These are phyloP conservation scores for Brassica carinata DNA, from an alignment of 345 rosid species.

Conservation along the genomic window DNA sequence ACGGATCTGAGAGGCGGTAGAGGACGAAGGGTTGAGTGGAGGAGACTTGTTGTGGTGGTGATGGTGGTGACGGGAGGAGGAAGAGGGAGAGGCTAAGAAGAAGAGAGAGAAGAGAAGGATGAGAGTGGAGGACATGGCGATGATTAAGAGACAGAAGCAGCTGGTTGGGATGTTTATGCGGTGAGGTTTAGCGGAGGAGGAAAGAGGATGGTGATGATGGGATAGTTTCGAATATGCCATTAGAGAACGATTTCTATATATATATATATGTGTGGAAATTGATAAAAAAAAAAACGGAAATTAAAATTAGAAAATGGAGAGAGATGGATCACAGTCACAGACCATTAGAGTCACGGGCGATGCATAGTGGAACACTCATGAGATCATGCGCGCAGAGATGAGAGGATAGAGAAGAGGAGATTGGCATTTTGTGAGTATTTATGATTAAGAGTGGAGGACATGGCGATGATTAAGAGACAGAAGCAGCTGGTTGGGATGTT, in stretches of 20 bases:
- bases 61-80: slow-evolving; percentile 30
- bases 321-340: slow-evolving; percentile 34
- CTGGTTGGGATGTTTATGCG: too few species aligned
- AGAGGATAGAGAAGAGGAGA: slow-evolving; percentile 2
- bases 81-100: slow-evolving; percentile 35
- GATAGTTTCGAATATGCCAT: slow-evolving; percentile 39
- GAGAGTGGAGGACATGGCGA: slow-evolving; percentile 43
- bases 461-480: slow-evolving; percentile 19
- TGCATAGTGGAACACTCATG: slow-evolving; percentile 33
- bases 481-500: background rate
- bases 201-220: background rate
- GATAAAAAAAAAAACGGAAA: background rate
- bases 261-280: background rate
- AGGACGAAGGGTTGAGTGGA: slow-evolving; percentile 3
- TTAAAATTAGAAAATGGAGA: background rate
- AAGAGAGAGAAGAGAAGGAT: slow-evolving; percentile 37
- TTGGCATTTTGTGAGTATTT: slow-evolving; percentile 30
- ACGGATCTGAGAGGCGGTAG: slow-evolving; percentile 38
- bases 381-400: slow-evolving; percentile 42
- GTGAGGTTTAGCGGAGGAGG: too few species aligned
- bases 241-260: background rate
- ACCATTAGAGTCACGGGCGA: slow-evolving; percentile 44
- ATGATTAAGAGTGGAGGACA: slow-evolving; percentile 45
- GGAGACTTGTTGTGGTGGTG: slow-evolving; percentile 4
- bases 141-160: background rate